Evolutionary conservation across 176 grass and related monocot genomes (phyloP), one percentile per base, ranked within the genome.

Genomic region (Cenchrus fungigraminus): DNA sequence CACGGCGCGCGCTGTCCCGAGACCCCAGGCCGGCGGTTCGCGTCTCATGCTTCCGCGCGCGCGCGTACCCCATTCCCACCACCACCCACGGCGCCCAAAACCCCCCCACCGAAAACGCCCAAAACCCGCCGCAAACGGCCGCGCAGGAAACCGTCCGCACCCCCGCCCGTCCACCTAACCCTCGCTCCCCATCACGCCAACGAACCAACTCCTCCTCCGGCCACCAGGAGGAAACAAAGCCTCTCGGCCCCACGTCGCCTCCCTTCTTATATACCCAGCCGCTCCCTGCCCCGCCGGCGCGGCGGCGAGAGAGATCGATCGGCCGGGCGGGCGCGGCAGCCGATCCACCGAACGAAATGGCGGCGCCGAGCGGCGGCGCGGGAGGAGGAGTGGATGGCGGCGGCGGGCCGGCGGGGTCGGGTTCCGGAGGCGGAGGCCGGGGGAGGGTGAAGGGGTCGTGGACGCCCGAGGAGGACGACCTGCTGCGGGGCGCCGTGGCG

Each of bases 371-470:
- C 45, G 45, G 45, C 69, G 40, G 63, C 56, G 64, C 19, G 31
- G 76, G 32, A 9, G 40, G 25, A 17, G 8, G 25, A 12, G 31
- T 0, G 29, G 47, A 54, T 34, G 82, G 9, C 28, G 47, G 46
- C 40, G 34, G 19, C 68, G 77, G 14, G 1, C 49, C 7, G 51
- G 6, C 32, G 65, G 52, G 0, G 73, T 40, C 32, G 65, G 52
- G 2, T 52, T 40, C 32, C 49, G 75, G 25, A 57, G 55, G 55
- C 19, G 77, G 31, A 2, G 8, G 28, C 8, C 59, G 86, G 80
- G 79, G 93, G 44, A 98, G 86, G 80, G 79, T 95, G 44, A 98
- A 98, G 83, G 93, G 95, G 0, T 93, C 95, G 44, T 98, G 95
- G 95, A 98, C 91, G 79, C 85, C 89, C 0, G 93, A 98, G 79